Base-by-base conservation (phyloP, 192 early-diverging fungal species). In the Backusella australiensis region DNA sequence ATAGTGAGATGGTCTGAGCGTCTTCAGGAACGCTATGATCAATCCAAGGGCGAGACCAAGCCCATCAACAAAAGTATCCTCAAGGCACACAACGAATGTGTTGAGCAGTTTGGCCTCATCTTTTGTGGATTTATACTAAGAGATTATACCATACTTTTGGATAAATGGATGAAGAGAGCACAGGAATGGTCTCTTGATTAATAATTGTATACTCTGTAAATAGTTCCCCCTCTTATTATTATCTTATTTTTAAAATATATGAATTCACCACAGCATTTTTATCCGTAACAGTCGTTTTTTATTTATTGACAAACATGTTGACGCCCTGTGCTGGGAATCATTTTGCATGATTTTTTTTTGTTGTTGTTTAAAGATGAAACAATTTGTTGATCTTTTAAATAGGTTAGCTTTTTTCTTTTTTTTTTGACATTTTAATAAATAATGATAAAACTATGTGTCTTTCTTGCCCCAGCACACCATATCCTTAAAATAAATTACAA, bases 51-150 rank as follows among this genome's bases (percentile, higher is more conserved):
- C 1, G 56, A 63, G 11, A 63, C 26, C 21, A 63, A 63, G 26
- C 56, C 56, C 9, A 63, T 63, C 56, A 26, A 63, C 26, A 8
- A 63, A 29, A 63, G 21, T 63, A 63, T 63, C 3, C 26, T 63
- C 21, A 63, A 63, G 26, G 21, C 21, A 9, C 21, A 63, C 3
- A 23, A 63, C 11, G 56, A 17, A 35, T 75, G 74, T 49, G 67
- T 65, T 14, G 38, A 75, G 1, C 17, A 41, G 7, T 67, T 75
- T 32, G 35, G 42, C 5, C 8, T 34, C 21, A 32, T 66, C 15
- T 19, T 75, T n/a, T 75, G 74, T 46, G 74, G 36, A 3, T 75
- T 75, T 67, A 65, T 75, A 29, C 41, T 75, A 42, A 63, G 52
- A 41, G 74, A 75, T 49, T 67, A 66, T 32, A 38, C 63, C 7